These are phyloP conservation scores for Diospyros lotus DNA, from an alignment of 148 eudicot genomes.

Conservation along the genomic window DNA sequence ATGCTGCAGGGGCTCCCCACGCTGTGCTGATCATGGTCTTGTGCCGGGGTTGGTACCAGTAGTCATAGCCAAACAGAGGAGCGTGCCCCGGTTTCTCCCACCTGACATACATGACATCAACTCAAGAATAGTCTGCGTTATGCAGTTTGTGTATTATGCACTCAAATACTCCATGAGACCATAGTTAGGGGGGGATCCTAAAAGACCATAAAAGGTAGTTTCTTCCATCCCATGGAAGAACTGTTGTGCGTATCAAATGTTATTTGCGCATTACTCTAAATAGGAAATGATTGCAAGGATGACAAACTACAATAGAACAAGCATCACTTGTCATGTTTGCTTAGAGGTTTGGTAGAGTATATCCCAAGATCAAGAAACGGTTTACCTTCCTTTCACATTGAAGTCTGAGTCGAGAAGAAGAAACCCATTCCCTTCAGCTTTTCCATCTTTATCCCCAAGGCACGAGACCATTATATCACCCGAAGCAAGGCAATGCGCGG, in stretches of 20 bases:
- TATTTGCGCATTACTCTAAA: not conserved
- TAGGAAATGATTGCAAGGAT: not conserved
- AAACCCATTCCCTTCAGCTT: conserved; percentile 90
- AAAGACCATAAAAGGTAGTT: not conserved
- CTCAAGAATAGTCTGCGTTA: not conserved
- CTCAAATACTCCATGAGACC: not conserved
- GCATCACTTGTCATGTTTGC: not conserved
- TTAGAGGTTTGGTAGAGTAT: not conserved
- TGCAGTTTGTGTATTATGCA: not conserved
- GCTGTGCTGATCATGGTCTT: conserved; percentile 97
- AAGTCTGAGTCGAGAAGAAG: conserved; percentile 93
- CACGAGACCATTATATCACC: conserved; percentile 93
- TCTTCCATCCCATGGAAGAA: not conserved
- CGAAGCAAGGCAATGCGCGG: conserved; percentile 95
- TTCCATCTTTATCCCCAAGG: conserved; percentile 86
- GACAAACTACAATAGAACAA: not conserved
- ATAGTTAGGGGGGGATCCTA: too few species aligned
- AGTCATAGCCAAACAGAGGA: conserved; percentile 90
- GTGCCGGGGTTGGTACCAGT: conserved; percentile 96
- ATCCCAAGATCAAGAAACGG: not conserved
- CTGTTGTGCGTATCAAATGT: not conserved
- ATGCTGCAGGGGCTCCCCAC: conserved; percentile 97
- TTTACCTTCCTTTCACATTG: conserved; percentile 96
- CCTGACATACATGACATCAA: conserved; percentile 30
- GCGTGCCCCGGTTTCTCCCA: conserved; percentile 99